A percentile compares a stretch with the other conserved stretches of the same genome.
Evolutionary conservation across 352 stramenopile genomes (phyloP).

Genomic region (Phytopythium litorale): DNA sequence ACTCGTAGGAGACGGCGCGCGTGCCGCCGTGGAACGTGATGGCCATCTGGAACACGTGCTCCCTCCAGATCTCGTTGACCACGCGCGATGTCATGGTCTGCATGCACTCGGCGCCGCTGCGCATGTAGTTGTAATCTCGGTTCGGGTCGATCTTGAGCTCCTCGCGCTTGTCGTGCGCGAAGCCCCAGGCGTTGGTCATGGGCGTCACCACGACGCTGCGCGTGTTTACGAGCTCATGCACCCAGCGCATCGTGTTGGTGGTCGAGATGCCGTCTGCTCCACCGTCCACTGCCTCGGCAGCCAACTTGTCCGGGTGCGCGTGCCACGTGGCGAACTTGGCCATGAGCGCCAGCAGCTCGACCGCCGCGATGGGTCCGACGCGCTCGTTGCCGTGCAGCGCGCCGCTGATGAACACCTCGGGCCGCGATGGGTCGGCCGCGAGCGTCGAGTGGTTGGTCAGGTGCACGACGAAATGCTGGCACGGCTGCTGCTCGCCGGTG

Average conservation of each 20-base stretch:
- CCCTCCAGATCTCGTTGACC: slow-evolving; percentile 96
- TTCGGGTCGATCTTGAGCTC: slow-evolving; percentile 95
- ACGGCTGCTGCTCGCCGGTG: slow-evolving; percentile 31
- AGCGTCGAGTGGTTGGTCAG: slow-evolving; percentile 88
- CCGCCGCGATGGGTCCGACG: slow-evolving; percentile 87
- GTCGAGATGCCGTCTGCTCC: slow-evolving; percentile 14
- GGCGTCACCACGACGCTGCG: slow-evolving; percentile 81
- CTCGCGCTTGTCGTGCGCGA: slow-evolving; percentile 72
- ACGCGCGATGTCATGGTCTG: slow-evolving; percentile 93
- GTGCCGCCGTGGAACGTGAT: slow-evolving; percentile 98
- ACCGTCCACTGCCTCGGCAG: slow-evolving; percentile 5
- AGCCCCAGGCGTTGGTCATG: slow-evolving; percentile 95
- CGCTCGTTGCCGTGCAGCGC: slow-evolving; percentile 96
- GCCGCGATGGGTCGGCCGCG: slow-evolving; percentile 54
- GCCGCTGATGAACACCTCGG: slow-evolving; percentile 96
- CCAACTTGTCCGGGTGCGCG: slow-evolving; percentile 9
- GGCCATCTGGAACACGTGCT: slow-evolving; percentile 96
- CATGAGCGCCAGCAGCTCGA: slow-evolving; percentile 90
- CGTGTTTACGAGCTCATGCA: slow-evolving; percentile 85
- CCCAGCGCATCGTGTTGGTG: slow-evolving; percentile 58
- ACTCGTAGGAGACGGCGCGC: slow-evolving; percentile 97
- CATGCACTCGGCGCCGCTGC: slow-evolving; percentile 88
- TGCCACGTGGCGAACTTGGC: slow-evolving; percentile 52
- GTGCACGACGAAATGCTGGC: slow-evolving; percentile 85
- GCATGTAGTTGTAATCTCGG: slow-evolving; percentile 98